Conservation (phyloP, 768 basidiomycete species). For the Tricholomella constricta region DNA sequence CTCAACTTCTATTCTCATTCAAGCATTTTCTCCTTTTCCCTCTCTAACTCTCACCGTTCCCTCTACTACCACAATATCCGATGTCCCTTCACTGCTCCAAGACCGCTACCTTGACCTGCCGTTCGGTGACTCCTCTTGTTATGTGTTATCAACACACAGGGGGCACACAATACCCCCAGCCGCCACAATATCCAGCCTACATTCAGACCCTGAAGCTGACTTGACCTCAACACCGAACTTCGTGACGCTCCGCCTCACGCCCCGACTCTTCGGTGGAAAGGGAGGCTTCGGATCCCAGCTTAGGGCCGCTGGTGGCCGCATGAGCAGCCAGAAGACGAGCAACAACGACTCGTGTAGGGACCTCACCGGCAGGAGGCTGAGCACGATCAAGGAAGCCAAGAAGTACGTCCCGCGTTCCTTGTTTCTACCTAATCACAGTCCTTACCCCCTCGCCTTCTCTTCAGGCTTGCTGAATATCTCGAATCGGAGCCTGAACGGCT, state of each 20-base stretch:
- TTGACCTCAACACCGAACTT: slow-evolving; percentile 30
- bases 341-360: slow-evolving; percentile 96
- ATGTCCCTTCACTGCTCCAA: slow-evolving; percentile 34
- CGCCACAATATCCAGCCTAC: slow-evolving; percentile 29
- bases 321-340: slow-evolving; percentile 94
- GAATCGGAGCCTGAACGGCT: slow-evolving; percentile 82
- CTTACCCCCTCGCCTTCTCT: neutral
- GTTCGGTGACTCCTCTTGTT: slow-evolving; percentile 25
- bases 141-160: slow-evolving; percentile 40
- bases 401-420: slow-evolving; percentile 54
- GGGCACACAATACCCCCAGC: slow-evolving; percentile 32
- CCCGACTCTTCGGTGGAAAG: slow-evolving; percentile 85
- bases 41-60: slow-evolving; percentile 35
- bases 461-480: slow-evolving; percentile 81
- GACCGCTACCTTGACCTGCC: slow-evolving; percentile 38
- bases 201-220: slow-evolving; percentile 14
- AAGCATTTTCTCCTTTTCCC: slow-evolving; percentile 43
- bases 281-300: slow-evolving; percentile 97
- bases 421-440: neutral
- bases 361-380: slow-evolving; percentile 83
- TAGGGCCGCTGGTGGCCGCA: slow-evolving; percentile 94
- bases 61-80: slow-evolving; percentile 27
- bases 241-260: slow-evolving; percentile 72
- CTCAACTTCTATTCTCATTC: slow-evolving; percentile 37
- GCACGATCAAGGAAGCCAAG: slow-evolving; percentile 96